phyloP scores from a whole-genome alignment of 2,329 filamentous ascomycete genomes.

The Paecilomyces sp. region DNA sequence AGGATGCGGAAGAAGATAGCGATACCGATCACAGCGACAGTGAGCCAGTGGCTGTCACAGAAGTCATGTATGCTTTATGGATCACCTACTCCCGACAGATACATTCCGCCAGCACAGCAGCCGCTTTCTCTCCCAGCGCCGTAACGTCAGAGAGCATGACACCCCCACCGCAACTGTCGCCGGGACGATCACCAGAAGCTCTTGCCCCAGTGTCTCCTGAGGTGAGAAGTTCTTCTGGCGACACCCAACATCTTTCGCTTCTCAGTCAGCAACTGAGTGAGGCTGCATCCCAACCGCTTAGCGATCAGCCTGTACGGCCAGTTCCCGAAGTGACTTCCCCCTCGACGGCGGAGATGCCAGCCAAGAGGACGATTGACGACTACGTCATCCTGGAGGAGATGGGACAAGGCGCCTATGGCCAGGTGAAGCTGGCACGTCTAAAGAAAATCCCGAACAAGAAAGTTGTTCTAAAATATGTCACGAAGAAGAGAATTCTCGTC shows the following conservation, averaged over 20 bases:
- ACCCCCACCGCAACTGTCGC: conserved; percentile 70
- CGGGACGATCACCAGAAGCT: conserved; percentile 53
- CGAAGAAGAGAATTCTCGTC: conserved; percentile 90
- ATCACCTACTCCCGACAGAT: conserved; percentile 93
- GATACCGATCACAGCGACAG: conserved; percentile 36
- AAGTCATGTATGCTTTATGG: conserved; percentile 92
- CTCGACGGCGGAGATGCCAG: conserved; percentile 26
- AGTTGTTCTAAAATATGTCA: conserved; percentile 95
- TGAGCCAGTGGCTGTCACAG: conserved; percentile 47
- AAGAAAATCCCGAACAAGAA: conserved; percentile 70
- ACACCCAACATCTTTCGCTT: conserved; percentile 36
- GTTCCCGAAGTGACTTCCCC: conserved; percentile 19
- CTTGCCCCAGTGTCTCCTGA: conserved; percentile 13
- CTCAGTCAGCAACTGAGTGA: conserved; percentile 46
- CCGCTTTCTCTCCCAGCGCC: conserved; percentile 50
- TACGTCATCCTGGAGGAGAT: conserved; percentile 95
- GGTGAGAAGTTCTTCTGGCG: conserved; percentile 19
- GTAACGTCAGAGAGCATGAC: conserved; percentile 59
- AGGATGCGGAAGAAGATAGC: conserved; percentile 58
- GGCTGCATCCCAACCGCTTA: conserved; percentile 40
- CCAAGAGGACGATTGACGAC: conserved; percentile 80
- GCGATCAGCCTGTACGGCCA: conserved; percentile 33
- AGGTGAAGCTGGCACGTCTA: conserved; percentile 89
- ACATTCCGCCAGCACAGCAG: conserved; percentile 61
- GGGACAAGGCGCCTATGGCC: conserved; percentile 95